Percentiles rank a stretch among this genome's conserved stretches.
Evolutionary conservation across 352 stramenopile species (phyloP).

Genomic region (Globisporangium nodosum): DNA sequence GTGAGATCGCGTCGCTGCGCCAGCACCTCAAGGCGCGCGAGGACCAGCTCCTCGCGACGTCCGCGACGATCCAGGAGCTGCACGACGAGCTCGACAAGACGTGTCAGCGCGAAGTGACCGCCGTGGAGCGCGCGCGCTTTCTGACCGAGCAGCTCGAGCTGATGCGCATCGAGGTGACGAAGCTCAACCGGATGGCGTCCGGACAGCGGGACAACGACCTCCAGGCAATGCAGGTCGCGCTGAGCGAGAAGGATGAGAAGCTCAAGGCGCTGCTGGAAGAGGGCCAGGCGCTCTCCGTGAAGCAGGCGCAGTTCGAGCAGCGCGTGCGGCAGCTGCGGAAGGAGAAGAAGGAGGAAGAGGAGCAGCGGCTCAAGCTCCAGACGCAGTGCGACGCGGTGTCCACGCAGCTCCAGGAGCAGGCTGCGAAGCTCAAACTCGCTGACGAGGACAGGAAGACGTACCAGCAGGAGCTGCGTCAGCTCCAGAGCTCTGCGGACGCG

Average conservation of each 20-base stretch:
- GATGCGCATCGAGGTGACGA: slow-evolving; percentile 50
- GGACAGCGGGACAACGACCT: slow-evolving; percentile 40
- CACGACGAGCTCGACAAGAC: slow-evolving; percentile 76
- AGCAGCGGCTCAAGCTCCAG: slow-evolving; percentile 45
- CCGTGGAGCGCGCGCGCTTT: slow-evolving; percentile 53
- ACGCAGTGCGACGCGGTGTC: slow-evolving; percentile 42
- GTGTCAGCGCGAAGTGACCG: slow-evolving; percentile 52
- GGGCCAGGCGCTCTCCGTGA: slow-evolving; percentile 69
- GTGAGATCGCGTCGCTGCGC: slow-evolving; percentile 19
- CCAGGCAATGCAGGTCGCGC: slow-evolving; percentile 48
- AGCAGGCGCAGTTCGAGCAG: slow-evolving; percentile 70
- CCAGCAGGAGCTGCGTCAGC: slow-evolving; percentile 27
- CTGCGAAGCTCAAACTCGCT: slow-evolving; percentile 31
- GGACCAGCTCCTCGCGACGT: slow-evolving; percentile 61
- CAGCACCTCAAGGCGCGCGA: slow-evolving; percentile 48
- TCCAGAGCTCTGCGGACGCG: slow-evolving; percentile 16
- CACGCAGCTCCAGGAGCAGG: slow-evolving; percentile 42
- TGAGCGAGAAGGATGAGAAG: slow-evolving; percentile 72
- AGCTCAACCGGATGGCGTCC: slow-evolving; percentile 39
- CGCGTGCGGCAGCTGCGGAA: slow-evolving; percentile 60
- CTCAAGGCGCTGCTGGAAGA: slow-evolving; percentile 64
- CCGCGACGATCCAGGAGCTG: slow-evolving; percentile 55
- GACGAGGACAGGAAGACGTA: slow-evolving; percentile 52
- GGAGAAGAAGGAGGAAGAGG: slow-evolving; percentile 76
- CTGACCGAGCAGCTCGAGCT: slow-evolving; percentile 63